Conservation (phyloP, 2,329 filamentous ascomycete genomes). For the Xylaria sp. region DNA sequence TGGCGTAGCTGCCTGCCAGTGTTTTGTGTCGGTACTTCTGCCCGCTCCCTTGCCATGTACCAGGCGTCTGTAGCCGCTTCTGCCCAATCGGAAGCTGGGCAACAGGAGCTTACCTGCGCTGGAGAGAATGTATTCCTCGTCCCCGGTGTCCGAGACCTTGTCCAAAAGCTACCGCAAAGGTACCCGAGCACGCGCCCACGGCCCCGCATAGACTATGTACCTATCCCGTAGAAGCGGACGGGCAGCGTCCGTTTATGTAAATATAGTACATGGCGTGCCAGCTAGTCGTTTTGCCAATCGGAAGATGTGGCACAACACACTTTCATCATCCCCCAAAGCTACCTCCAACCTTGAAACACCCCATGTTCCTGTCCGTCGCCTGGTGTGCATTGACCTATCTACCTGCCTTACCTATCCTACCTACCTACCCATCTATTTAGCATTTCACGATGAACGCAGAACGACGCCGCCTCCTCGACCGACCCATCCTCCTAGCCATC, state of each 20-base stretch:
- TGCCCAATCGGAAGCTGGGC: background rate
- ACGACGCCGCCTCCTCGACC: slow-evolving; percentile 25
- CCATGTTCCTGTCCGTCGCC: background rate
- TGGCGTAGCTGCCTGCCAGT: background rate
- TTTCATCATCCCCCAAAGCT: background rate
- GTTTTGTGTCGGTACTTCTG: background rate
- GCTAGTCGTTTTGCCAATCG: slow-evolving; percentile 5
- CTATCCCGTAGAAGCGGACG: background rate
- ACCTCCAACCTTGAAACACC: background rate
- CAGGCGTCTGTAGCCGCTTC: background rate
- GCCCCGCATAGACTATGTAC: background rate
- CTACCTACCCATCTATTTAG: background rate
- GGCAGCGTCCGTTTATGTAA: background rate
- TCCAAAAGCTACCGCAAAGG: background rate
- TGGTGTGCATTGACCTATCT: background rate
- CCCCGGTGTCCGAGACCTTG: background rate
- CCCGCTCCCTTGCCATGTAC: background rate
- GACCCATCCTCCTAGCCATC: slow-evolving; percentile 32
- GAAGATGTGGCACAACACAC: slow-evolving; percentile 2
- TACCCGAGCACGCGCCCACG: background rate
- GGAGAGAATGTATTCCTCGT: background rate
- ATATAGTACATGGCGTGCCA: background rate
- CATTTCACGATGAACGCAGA: slow-evolving; percentile 17
- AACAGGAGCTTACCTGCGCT: background rate
- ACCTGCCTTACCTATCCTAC: too few relatives aligned